Evolutionary conservation across 2,329 filamentous ascomycete species (phyloP).

Genomic region (Diplodia intermedia): DNA sequence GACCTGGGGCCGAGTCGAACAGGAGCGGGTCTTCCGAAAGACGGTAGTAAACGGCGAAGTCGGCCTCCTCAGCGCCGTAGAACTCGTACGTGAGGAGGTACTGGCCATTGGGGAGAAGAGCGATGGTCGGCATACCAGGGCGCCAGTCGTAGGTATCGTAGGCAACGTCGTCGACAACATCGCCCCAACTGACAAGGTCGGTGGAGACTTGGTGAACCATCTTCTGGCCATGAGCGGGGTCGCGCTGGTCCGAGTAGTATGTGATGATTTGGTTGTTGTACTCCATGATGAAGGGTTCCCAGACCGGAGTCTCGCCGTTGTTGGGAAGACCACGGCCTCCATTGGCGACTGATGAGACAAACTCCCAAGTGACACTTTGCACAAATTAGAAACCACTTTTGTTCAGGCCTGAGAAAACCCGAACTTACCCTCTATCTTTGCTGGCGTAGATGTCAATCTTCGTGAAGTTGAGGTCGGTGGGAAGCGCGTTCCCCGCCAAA

Average conservation of each 20-base stretch:
- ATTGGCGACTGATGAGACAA: slow-evolving; percentile 69
- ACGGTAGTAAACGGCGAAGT: slow-evolving; percentile 62
- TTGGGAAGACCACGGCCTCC: slow-evolving; percentile 68
- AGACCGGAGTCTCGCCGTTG: slow-evolving; percentile 72
- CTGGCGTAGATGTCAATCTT: slow-evolving; percentile 74
- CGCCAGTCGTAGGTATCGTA: slow-evolving; percentile 68
- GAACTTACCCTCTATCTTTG: slow-evolving; percentile 58
- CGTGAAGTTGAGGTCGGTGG: slow-evolving; percentile 65
- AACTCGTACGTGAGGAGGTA: slow-evolving; percentile 72
- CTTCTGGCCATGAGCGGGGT: slow-evolving; percentile 69
- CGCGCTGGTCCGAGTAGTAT: slow-evolving; percentile 76
- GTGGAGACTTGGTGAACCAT: slow-evolving; percentile 68
- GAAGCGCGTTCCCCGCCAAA: slow-evolving; percentile 66
- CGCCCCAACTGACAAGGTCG: slow-evolving; percentile 67
- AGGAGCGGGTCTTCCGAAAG: slow-evolving; percentile 56
- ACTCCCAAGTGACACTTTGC: slow-evolving; percentile 63
- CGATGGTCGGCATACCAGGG: slow-evolving; percentile 72
- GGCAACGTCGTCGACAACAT: slow-evolving; percentile 66
- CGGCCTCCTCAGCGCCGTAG: slow-evolving; percentile 54
- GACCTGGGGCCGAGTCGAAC: slow-evolving; percentile 53
- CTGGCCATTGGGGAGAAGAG: slow-evolving; percentile 63
- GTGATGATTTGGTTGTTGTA: slow-evolving; percentile 66
- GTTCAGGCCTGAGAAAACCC: background rate
- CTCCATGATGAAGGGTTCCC: slow-evolving; percentile 72
- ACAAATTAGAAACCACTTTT: slow-evolving; percentile 1